Evolutionary conservation across 495 filamentous ascomycete genomes (phyloP).

Genomic region (Sabuloglossum arenarium): DNA sequence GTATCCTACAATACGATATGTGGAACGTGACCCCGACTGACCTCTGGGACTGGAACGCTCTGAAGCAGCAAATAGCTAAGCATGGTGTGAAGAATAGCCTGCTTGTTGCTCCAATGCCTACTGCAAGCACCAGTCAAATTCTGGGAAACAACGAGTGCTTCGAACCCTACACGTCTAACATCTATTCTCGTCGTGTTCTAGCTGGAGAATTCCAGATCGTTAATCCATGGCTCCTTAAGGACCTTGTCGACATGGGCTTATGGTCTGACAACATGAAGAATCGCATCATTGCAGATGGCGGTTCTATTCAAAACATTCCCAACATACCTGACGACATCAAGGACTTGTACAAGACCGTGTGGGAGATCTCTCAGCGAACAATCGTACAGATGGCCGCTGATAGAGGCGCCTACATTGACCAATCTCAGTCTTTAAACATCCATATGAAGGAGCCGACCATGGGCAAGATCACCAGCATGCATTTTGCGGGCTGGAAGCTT

Average conservation of each 20-base stretch:
- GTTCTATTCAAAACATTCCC: conserved; percentile 87
- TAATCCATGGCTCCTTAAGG: conserved; percentile 97
- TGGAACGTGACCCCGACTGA: conserved; percentile 84
- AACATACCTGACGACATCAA: conserved; percentile 94
- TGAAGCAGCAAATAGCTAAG: conserved; percentile 81
- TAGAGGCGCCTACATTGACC: conserved; percentile 94
- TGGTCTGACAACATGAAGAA: conserved; percentile 99
- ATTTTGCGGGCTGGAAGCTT: conserved; percentile 97
- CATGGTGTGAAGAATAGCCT: conserved; percentile 87
- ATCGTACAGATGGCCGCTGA: conserved; percentile 97
- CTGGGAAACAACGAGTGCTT: conserved; percentile 98
- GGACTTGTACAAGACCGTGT: conserved; percentile 95
- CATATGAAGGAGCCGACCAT: conserved; percentile 98
- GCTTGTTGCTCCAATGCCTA: conserved; percentile 93
- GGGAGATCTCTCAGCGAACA: conserved; percentile 94
- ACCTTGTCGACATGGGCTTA: conserved; percentile 89
- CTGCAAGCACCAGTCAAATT: conserved; percentile 89
- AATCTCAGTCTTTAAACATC: conserved; percentile 97
- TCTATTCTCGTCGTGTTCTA: conserved; percentile 94
- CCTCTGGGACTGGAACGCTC: conserved; percentile 85
- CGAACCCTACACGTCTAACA: conserved; percentile 98
- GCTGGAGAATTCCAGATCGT: conserved; percentile 98
- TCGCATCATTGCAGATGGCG: conserved; percentile 91
- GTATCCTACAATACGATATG: conserved; percentile 96
- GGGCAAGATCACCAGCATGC: conserved; percentile 99